These are phyloP conservation scores for Irpex lacteus DNA, from an alignment of 1,284 basidiomycete genomes.

Conservation along the genomic window DNA sequence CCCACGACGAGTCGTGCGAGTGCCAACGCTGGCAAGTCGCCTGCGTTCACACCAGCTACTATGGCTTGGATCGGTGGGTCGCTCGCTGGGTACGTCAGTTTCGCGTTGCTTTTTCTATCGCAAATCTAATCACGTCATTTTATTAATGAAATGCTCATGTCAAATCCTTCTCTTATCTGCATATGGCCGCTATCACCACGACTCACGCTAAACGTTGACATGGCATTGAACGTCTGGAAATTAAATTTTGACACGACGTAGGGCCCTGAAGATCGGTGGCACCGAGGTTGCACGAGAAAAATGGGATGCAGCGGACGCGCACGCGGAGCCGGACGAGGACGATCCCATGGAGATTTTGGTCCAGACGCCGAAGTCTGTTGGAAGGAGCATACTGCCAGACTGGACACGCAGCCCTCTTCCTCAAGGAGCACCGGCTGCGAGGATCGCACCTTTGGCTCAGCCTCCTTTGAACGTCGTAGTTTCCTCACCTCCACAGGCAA, in stretches of 20 bases:
- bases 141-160: not conserved
- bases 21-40: constrained; percentile 75
- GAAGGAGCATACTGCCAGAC: constrained; percentile 60
- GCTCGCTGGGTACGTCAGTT: constrained; percentile 71
- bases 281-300: constrained; percentile 78
- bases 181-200: not conserved
- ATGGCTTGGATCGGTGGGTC: constrained; percentile 94
- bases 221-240: not conserved
- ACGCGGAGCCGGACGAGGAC: constrained; percentile 32
- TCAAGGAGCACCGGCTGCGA: constrained; percentile 55
- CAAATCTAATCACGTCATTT: not conserved
- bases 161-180: not conserved
- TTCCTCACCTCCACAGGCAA: constrained; percentile 23
- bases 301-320: constrained; percentile 72
- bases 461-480: constrained; percentile 6
- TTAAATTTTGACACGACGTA: constrained; percentile 23
- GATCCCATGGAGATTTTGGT: constrained; percentile 33
- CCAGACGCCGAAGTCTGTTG: constrained; percentile 15
- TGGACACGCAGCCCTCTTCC: constrained; percentile 72
- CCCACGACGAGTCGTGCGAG: constrained; percentile 27
- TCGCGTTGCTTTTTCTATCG: not conserved
- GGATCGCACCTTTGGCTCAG: constrained; percentile 4
- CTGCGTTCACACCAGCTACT: constrained; percentile 77
- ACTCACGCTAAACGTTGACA: not conserved
- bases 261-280: constrained; percentile 81